phyloP scores from a whole-genome alignment of 768 basidiomycete species.

The Pleurotus salmoneostramineus region DNA sequence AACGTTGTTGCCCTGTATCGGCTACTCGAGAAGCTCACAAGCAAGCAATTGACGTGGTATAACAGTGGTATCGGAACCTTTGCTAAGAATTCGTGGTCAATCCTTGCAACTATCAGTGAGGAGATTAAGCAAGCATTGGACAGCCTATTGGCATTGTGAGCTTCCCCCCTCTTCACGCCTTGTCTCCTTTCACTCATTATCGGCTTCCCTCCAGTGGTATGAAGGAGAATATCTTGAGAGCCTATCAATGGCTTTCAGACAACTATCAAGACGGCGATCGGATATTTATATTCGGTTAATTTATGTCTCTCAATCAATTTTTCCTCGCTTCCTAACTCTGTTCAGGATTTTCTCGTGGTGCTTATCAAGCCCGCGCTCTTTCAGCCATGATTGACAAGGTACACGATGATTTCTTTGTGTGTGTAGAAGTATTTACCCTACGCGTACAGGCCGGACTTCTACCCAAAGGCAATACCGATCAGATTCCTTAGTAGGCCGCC shows the following conservation, averaged over 20 bases:
- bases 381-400: constrained; percentile 43
- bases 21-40: constrained; percentile 15
- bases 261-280: constrained; percentile 32
- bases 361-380: constrained; percentile 39
- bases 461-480: constrained; percentile 33
- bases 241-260: constrained; percentile 38
- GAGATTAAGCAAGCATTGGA: no score
- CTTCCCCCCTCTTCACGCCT: no score
- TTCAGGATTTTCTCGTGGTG: constrained; percentile 49
- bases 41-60: constrained; percentile 22
- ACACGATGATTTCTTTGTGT: no score
- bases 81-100: constrained; percentile 13
- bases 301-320: no score
- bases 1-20: constrained; percentile 25
- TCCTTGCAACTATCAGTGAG: no score
- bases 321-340: no score
- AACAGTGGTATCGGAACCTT: constrained; percentile 27
- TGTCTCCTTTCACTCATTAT: no score
- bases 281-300: constrained; percentile 42
- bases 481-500: constrained; percentile 29
- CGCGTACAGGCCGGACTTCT: constrained; percentile 41
- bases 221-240: constrained; percentile 28
- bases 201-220: no score
- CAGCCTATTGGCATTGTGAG: no score
- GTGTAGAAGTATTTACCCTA: no score